Percentiles rank a stretch among this genome's conserved stretches.
Evolutionary conservation across 2,329 filamentous ascomycete species (phyloP).

Genomic region (Dactylonectria estremocensis): DNA sequence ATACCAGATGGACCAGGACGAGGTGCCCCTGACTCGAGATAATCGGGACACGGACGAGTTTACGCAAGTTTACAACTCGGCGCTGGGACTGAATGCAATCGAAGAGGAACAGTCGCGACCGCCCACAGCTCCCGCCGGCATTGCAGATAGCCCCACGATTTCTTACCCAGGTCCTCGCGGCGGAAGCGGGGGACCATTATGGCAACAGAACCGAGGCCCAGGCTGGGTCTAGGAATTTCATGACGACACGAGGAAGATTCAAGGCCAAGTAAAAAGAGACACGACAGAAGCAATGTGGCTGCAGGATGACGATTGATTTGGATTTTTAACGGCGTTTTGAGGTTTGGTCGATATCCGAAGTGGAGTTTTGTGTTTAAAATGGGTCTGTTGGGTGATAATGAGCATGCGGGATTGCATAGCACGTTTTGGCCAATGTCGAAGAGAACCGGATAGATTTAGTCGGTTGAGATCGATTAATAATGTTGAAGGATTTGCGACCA

Average conservation of each 20-base stretch:
- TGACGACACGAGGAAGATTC: slow-evolving; percentile 44
- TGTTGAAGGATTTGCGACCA: slow-evolving; percentile 38
- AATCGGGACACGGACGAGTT: slow-evolving; percentile 60
- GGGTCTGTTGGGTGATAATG: slow-evolving; percentile 19
- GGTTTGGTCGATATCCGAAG: slow-evolving; percentile 26
- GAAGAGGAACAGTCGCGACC: slow-evolving; percentile 51
- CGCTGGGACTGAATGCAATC: slow-evolving; percentile 52
- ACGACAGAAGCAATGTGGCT: slow-evolving; percentile 7
- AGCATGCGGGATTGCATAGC: slow-evolving; percentile 17
- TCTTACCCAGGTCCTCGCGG: slow-evolving; percentile 44
- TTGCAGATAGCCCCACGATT: slow-evolving; percentile 33
- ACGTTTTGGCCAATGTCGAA: slow-evolving; percentile 5
- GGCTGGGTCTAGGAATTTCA: slow-evolving; percentile 64
- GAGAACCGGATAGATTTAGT: slow-evolving; percentile 12
- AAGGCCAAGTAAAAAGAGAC: slow-evolving; percentile 17
- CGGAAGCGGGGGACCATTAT: slow-evolving; percentile 60
- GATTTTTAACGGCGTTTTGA: slow-evolving; percentile 25
- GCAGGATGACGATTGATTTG: slow-evolving; percentile 11
- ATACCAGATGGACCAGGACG: slow-evolving; percentile 51
- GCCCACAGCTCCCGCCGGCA: slow-evolving; percentile 36
- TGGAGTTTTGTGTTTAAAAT: slow-evolving; percentile 24
- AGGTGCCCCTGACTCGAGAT: slow-evolving; percentile 58
- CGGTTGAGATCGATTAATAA: slow-evolving; percentile 29
- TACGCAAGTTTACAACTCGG: slow-evolving; percentile 59
- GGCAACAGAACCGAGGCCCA: slow-evolving; percentile 69